Evolutionary conservation across 2,329 filamentous ascomycete species (phyloP).

Genomic region (Talaromyces rugulosus): DNA sequence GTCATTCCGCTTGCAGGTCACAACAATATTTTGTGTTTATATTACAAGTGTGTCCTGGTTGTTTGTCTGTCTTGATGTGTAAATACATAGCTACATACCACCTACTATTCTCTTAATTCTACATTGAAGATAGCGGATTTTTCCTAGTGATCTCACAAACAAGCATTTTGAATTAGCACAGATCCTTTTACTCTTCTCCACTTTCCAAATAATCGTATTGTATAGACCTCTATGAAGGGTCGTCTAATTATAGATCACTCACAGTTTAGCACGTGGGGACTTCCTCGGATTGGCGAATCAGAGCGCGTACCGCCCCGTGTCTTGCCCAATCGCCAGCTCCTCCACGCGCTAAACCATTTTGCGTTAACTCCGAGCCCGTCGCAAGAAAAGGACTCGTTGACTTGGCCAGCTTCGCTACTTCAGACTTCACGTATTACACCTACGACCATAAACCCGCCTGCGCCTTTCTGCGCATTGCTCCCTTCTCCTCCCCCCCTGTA

Average conservation of each 20-base stretch:
- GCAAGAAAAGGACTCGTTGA: background rate
- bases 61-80: background rate
- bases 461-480: background rate
- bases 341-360: background rate
- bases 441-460: background rate
- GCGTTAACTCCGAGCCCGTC: background rate
- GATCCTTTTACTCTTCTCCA: background rate
- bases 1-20: background rate
- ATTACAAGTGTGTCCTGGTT: background rate
- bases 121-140: background rate
- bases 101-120: background rate
- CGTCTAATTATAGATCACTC: conserved; percentile 9
- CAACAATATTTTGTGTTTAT: background rate
- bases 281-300: background rate
- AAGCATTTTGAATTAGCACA: background rate
- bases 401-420: conserved; percentile 2
- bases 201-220: too few species aligned
- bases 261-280: conserved; percentile 6
- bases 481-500: conserved; percentile 6
- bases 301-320: background rate
- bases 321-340: background rate
- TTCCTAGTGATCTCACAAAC: background rate
- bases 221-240: background rate
- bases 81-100: background rate
- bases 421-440: background rate